A percentile compares a stretch with the other conserved stretches of the same genome.
Conservation (phyloP, 768 basidiomycete genomes). For the Suillus americanus region DNA sequence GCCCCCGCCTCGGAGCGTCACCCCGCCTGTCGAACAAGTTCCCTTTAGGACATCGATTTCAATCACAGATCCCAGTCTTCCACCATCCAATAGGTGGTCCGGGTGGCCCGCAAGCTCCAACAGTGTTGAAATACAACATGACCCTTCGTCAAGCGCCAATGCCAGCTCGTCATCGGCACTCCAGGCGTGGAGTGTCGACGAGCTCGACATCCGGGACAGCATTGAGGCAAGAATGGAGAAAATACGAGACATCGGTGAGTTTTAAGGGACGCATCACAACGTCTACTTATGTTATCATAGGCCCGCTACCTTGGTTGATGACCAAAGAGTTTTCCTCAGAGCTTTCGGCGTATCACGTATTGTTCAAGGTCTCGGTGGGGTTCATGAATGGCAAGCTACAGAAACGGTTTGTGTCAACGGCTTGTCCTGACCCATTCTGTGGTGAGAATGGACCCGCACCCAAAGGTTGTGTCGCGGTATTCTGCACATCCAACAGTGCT, state of each 20-base stretch:
- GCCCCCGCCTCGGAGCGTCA: too few species aligned
- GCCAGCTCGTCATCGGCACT: too few species aligned
- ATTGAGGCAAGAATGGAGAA: neutral
- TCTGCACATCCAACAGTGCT: neutral
- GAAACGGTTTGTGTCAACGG: neutral
- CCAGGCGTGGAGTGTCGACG: neutral
- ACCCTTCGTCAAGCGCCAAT: too few species aligned
- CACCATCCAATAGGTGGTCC: neutral
- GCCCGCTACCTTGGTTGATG: neutral
- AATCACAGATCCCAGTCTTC: neutral
- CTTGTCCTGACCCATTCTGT: neutral
- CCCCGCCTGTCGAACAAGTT: too few species aligned
- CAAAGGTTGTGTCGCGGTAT: accelerated
- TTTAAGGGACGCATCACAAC: neutral
- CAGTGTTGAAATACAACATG: too few species aligned
- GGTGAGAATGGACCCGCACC: neutral
- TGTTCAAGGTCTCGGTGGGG: neutral
- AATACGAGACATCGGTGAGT: neutral
- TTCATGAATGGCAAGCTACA: neutral
- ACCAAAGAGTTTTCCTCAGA: neutral
- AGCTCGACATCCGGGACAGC: neutral
- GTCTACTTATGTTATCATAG: neutral
- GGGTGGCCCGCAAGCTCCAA: too few species aligned
- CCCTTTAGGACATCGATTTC: too few species aligned
- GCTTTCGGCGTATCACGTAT: neutral